Evolutionary conservation across 345 rosid species (phyloP).

Genomic region (Moricandia arvensis): DNA sequence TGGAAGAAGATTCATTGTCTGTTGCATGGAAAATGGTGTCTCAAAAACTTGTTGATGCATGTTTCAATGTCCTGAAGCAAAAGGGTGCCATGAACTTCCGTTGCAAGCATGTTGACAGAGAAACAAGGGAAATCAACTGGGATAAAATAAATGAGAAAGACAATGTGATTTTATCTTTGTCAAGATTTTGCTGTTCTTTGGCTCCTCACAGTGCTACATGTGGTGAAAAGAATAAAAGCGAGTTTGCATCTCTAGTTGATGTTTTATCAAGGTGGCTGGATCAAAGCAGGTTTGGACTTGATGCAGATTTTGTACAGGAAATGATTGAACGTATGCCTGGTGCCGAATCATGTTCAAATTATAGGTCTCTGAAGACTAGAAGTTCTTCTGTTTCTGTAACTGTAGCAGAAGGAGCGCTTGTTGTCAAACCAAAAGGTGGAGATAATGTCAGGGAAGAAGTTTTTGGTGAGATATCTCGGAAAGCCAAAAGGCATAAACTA

Average conservation of each 20-base stretch:
- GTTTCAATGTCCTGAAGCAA: conserved; percentile 42
- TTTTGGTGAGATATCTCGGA: conserved; percentile 42
- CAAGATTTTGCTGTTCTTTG: conserved; percentile 65
- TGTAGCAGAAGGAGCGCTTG: conserved; percentile 62
- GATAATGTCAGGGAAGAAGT: conserved; percentile 39
- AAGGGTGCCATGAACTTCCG: conserved; percentile 48
- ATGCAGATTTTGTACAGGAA: conserved; percentile 86
- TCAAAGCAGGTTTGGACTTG: conserved; percentile 92
- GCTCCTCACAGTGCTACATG: conserved; percentile 34
- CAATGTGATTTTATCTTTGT: conserved; percentile 39
- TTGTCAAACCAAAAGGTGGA: conserved; percentile 49
- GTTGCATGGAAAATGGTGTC: conserved; percentile 77
- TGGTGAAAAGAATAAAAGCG: conserved; percentile 42
- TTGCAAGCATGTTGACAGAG: conserved; percentile 67
- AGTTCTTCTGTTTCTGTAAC: conserved; percentile 46
- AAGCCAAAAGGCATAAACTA: conserved; percentile 50
- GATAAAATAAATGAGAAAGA: conserved; percentile 43
- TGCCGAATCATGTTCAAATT: conserved; percentile 58
- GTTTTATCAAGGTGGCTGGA: conserved; percentile 68
- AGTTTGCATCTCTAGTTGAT: conserved; percentile 44
- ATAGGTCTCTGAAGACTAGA: conserved; percentile 63
- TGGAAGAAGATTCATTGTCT: conserved; percentile 66
- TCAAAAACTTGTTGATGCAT: conserved; percentile 60
- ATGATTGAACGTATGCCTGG: conserved; percentile 79
- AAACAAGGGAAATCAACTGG: conserved; percentile 38